Conservation (phyloP, 306 rosid species). For the Lotus japonicus region DNA sequence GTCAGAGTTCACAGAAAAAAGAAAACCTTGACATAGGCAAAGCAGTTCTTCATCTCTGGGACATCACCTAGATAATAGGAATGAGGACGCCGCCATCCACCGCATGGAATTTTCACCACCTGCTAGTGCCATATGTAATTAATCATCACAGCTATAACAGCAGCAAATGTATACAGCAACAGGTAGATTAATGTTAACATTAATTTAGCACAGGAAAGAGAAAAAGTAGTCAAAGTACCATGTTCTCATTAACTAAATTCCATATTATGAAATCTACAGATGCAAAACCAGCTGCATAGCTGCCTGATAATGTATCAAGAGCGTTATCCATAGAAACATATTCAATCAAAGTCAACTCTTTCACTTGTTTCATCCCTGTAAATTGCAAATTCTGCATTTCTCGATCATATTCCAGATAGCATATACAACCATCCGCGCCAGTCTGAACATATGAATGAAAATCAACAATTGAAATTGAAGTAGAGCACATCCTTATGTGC, state of each 20-base stretch:
- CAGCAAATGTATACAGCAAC: conserved; percentile 3
- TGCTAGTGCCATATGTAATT: conserved; percentile 24
- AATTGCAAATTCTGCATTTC: conserved; percentile 63
- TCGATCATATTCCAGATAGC: conserved; percentile 70
- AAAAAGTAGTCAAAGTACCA: conserved; percentile 39
- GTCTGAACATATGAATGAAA: conserved; percentile 52
- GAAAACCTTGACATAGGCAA: conserved; percentile 89
- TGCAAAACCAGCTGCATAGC: conserved; percentile 87
- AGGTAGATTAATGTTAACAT: not conserved
- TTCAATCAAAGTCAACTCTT: conserved; percentile 74
- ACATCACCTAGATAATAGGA: conserved; percentile 77
- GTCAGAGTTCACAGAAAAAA: conserved; percentile 4
- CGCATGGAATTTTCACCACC: conserved; percentile 84
- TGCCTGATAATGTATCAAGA: conserved; percentile 27
- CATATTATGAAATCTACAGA: conserved; percentile 80
- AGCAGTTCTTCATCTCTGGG: conserved; percentile 75
- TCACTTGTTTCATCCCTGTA: conserved; percentile 90
- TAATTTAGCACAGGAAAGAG: conserved; percentile 9
- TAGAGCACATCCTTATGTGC: not conserved
- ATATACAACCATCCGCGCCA: conserved; percentile 95
- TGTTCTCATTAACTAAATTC: conserved; percentile 73
- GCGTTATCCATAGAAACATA: conserved; percentile 39
- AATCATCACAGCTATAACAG: conserved; percentile 15
- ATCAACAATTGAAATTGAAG: conserved; percentile 7
- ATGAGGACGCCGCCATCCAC: conserved; percentile 99